These are phyloP conservation scores for Pseudocercospora ulei DNA, from an alignment of 2,329 filamentous ascomycete genomes.

Conservation along the genomic window DNA sequence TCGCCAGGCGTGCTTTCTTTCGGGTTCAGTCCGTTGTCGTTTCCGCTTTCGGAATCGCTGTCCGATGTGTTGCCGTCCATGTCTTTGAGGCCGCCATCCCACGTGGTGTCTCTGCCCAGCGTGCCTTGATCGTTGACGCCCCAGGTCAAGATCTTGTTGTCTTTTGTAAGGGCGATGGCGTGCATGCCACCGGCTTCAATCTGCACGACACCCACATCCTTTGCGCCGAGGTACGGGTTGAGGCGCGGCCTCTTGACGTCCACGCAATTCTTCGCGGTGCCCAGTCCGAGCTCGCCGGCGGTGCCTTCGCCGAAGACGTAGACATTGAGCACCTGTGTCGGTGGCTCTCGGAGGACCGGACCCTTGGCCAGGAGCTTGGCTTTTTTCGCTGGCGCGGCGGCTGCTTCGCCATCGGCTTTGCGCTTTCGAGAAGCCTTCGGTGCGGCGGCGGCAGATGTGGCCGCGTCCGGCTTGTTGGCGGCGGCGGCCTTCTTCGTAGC, in stretches of 20 bases:
- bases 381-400: conserved; percentile 29
- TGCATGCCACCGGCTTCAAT: conserved; percentile 77
- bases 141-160: conserved; percentile 77
- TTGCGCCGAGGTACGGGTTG: conserved; percentile 51
- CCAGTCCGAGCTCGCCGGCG: conserved; percentile 73
- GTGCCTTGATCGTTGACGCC: conserved; percentile 80
- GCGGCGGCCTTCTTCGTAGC: conserved; percentile 24
- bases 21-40: conserved; percentile 60
- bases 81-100: conserved; percentile 53
- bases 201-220: conserved; percentile 58
- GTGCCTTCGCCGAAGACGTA: conserved; percentile 73
- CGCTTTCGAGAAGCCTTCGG: conserved; percentile 25
- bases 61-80: conserved; percentile 48
- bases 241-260: conserved; percentile 66
- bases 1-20: conserved; percentile 55
- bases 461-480: conserved; percentile 9
- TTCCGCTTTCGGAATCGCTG: conserved; percentile 46
- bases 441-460: conserved; percentile 9
- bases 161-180: conserved; percentile 61
- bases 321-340: conserved; percentile 56
- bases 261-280: conserved; percentile 54
- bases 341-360: conserved; percentile 53
- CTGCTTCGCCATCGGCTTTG: conserved; percentile 28
- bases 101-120: conserved; percentile 62
- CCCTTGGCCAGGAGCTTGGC: conserved; percentile 27